Evolutionary conservation across 192 early-diverging fungal genomes (phyloP).

Genomic region (Pilobolus umbonatus): DNA sequence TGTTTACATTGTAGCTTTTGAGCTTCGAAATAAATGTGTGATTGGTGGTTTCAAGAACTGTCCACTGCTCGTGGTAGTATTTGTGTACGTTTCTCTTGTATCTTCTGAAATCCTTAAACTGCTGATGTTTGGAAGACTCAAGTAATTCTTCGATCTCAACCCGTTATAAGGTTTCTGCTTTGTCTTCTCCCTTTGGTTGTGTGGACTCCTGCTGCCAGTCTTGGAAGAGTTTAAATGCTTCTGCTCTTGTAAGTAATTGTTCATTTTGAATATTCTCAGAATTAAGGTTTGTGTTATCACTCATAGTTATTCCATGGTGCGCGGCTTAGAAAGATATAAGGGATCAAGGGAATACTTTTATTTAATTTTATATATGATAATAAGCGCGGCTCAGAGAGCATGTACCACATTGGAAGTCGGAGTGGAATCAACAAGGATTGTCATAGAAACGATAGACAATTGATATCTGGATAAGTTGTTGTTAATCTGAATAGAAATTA

Average conservation of each 20-base stretch:
- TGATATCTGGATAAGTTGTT: too few species aligned
- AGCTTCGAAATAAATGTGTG: not conserved
- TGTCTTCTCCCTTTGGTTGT: too few species aligned
- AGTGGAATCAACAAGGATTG: not conserved
- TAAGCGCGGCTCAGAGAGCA: too few species aligned
- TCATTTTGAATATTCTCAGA: not conserved
- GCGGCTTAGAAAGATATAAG: constrained; percentile 3
- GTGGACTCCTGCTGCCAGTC: too few species aligned
- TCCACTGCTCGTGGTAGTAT: constrained; percentile 3
- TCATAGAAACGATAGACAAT: not conserved
- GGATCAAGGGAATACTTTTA: not conserved
- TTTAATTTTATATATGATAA: not conserved
- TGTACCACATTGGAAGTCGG: too few species aligned
- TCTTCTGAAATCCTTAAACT: not conserved
- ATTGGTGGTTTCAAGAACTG: not conserved
- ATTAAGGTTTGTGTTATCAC: too few species aligned
- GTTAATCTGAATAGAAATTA: too few species aligned
- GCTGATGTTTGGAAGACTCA: not conserved
- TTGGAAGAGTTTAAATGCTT: not conserved
- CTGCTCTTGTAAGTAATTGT: not conserved
- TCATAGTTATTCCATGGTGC: not conserved
- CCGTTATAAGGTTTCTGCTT: too few species aligned
- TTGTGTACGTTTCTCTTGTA: not conserved
- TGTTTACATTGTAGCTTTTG: not conserved
- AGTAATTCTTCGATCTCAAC: not conserved